These are phyloP conservation scores for Aspergillus cristatus DNA, from an alignment of 495 filamentous ascomycete species.

Conservation along the genomic window DNA sequence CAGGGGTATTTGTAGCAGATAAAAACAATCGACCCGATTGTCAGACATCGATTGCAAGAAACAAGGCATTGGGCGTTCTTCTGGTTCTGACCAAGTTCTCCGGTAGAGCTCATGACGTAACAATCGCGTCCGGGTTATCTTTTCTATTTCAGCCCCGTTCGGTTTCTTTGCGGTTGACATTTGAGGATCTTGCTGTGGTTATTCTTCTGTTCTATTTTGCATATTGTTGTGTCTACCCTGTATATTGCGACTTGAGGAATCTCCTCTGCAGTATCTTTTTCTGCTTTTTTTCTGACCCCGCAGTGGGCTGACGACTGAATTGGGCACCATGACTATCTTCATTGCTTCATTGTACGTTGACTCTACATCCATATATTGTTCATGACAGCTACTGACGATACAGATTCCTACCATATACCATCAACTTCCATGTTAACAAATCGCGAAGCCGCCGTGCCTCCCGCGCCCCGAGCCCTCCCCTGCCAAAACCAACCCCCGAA, in stretches of 20 bases:
- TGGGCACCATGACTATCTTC: conserved; percentile 65
- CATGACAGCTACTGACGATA: neutral
- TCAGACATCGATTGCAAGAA: too few relatives aligned
- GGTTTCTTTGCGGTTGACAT: neutral
- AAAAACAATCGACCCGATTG: too few relatives aligned
- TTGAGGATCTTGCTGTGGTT: too few relatives aligned
- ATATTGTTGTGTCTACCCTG: too few relatives aligned
- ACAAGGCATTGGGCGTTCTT: too few relatives aligned
- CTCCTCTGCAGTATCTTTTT: conserved; percentile 7
- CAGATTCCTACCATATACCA: conserved; percentile 84
- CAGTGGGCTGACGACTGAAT: neutral
- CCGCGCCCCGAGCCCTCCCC: conserved; percentile 22
- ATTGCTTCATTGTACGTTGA: conserved; percentile 70
- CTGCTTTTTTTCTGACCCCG: conserved; percentile 9
- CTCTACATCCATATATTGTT: neutral
- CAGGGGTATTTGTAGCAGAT: too few relatives aligned
- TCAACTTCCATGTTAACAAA: conserved; percentile 55
- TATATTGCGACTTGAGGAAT: too few relatives aligned
- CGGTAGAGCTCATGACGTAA: too few relatives aligned
- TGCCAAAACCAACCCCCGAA: conserved; percentile 10
- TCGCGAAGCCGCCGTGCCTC: conserved; percentile 13
- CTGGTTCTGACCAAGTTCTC: too few relatives aligned
- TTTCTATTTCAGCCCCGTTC: too few relatives aligned
- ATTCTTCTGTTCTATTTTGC: too few relatives aligned
- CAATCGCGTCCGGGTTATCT: too few relatives aligned